These are phyloP conservation scores for Beauveria bassiana DNA, from an alignment of 2,329 filamentous ascomycete species.

Conservation along the genomic window DNA sequence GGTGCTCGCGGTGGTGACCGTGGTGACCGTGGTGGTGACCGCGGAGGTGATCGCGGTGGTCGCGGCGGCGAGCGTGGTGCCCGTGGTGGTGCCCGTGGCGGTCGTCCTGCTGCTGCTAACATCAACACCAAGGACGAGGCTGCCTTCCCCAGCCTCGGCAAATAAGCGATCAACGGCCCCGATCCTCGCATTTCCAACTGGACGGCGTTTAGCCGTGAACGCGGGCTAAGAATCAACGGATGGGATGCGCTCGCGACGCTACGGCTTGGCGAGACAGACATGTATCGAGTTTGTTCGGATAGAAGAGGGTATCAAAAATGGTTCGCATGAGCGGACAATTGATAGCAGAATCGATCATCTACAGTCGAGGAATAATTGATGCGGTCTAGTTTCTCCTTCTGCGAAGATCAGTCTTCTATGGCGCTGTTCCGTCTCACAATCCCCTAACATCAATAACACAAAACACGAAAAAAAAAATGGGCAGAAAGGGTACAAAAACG, in stretches of 20 bases:
- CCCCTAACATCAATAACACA: neutral
- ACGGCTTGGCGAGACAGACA: neutral
- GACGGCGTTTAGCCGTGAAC: neutral
- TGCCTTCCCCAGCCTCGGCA: constrained; percentile 54
- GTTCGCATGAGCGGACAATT: neutral
- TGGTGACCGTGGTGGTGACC: constrained; percentile 24
- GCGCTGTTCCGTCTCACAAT: neutral
- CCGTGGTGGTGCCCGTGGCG: constrained; percentile 28
- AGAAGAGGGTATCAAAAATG: neutral
- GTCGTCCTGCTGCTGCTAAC: constrained; percentile 35
- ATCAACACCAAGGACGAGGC: constrained; percentile 52
- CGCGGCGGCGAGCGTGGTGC: constrained; percentile 28
- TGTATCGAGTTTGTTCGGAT: constrained; percentile 5
- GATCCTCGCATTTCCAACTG: constrained; percentile 4
- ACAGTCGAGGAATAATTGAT: neutral
- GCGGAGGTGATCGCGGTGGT: constrained; percentile 34
- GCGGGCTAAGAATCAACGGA: neutral
- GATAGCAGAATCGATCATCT: neutral
- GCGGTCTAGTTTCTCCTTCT: neutral
- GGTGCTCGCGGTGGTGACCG: constrained; percentile 33
- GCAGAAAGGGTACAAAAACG: neutral
- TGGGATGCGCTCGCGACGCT: neutral
- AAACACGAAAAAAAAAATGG: constrained; percentile 2
- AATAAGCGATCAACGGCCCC: constrained; percentile 27
- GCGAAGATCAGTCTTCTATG: neutral